Conservation (phyloP, 2,329 filamentous ascomycete genomes). For the Calonectria ilicicola region DNA sequence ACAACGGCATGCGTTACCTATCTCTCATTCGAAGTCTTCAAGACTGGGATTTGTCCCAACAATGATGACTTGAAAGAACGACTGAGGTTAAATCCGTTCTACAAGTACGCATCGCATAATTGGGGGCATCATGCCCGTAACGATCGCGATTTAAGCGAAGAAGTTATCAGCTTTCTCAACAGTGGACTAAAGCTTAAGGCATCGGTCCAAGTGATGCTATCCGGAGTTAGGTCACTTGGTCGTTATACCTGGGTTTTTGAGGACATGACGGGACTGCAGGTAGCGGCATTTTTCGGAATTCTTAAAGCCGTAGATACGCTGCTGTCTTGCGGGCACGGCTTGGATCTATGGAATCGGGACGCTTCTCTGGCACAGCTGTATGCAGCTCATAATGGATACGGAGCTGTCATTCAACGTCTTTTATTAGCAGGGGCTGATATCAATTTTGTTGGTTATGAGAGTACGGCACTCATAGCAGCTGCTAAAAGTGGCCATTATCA, state of each 20-base stretch:
- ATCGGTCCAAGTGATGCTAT: conserved; percentile 36
- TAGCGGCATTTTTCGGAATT: conserved; percentile 39
- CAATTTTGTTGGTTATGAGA: too few species aligned
- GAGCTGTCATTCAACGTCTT: too few species aligned
- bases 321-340: neutral
- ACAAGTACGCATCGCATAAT: conserved; percentile 45
- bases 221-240: too few species aligned
- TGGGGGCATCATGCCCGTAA: conserved; percentile 49
- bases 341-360: too few species aligned
- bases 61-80: conserved; percentile 36
- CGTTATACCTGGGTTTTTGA: too few species aligned
- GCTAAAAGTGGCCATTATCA: too few species aligned
- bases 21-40: conserved; percentile 46
- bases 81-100: conserved; percentile 41
- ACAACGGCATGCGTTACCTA: conserved; percentile 49
- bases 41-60: neutral
- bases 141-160: conserved; percentile 8
- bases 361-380: too few species aligned
- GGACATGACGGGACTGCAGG: conserved; percentile 36
- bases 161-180: conserved; percentile 31
- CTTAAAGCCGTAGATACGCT: neutral
- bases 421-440: too few species aligned
- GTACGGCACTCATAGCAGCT: too few species aligned
- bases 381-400: too few species aligned
- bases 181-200: conserved; percentile 25